Conservation (phyloP, 306 rosid genomes). For the Arachis hypogaea region DNA sequence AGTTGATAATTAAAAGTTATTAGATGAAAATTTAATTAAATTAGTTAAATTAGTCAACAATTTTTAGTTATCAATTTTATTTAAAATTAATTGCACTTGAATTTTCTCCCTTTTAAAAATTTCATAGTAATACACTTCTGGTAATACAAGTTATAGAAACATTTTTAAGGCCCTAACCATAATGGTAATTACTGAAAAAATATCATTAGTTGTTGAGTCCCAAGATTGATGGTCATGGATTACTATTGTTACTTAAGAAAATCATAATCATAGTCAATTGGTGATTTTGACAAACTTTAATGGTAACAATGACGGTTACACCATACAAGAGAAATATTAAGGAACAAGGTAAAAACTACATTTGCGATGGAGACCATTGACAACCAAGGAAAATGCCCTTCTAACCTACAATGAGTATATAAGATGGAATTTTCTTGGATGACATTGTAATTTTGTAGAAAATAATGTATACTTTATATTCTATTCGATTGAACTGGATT, state of each 20-base stretch:
- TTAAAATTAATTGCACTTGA: too few species aligned
- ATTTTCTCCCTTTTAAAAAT: background rate
- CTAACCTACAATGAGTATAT: slow-evolving; percentile 48
- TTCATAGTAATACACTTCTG: background rate
- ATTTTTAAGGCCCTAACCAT: background rate
- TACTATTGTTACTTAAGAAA: slow-evolving; percentile 34
- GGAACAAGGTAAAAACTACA: slow-evolving; percentile 28
- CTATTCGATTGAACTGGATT: too few species aligned
- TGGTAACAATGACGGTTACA: slow-evolving; percentile 38
- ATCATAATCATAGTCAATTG: slow-evolving; percentile 44
- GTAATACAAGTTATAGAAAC: slow-evolving; percentile 5
- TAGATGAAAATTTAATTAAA: too few species aligned
- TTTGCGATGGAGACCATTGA: slow-evolving; percentile 28
- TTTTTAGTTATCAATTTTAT: too few species aligned
- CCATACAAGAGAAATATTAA: slow-evolving; percentile 36
- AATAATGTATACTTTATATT: too few species aligned
- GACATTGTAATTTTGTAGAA: too few species aligned
- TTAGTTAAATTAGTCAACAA: too few species aligned
- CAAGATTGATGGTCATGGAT: slow-evolving; percentile 28
- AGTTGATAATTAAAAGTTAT: too few species aligned
- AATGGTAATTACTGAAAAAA: slow-evolving; percentile 7
- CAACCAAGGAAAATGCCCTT: slow-evolving; percentile 51
- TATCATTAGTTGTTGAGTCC: slow-evolving; percentile 27
- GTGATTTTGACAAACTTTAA: slow-evolving; percentile 34
- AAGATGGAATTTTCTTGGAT: slow-evolving; percentile 7